Base-by-base conservation (phyloP, 2,329 filamentous ascomycete species). In the Raffaelea arxii region DNA sequence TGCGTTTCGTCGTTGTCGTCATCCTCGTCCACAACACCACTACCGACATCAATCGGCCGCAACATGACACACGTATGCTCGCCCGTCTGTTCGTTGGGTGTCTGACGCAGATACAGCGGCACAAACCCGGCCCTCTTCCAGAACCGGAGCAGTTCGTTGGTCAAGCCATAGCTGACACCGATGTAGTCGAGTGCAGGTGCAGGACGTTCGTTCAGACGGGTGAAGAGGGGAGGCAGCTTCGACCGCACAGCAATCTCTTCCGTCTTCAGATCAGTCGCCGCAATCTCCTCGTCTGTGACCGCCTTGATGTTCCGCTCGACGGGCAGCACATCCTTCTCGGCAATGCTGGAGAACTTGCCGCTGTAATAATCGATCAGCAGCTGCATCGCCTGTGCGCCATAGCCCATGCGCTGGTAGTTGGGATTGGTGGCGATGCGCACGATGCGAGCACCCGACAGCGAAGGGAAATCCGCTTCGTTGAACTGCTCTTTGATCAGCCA, bases 41-140 rank as follows among this genome's bases (percentile, higher is more conserved):
- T n/a, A n/a, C 19, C 35, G 11, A 12, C 36, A 21, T 32, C 46
- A 6, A 98, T 73, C 2, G 89, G 85, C 48, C 88, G 80, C 42
- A 98, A 75, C 94, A 98, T 98, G 24, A 98, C 91, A 61, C 89
- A 96, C 0, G 92, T 95, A 62, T 98, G 92, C 65, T 98, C 92
- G 46, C 92, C 92, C 0, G 94, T 98, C 40, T 98, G 74, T 48
- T 97, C 92, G 61, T 97, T 98, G 44, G 92, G 75, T 3, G 94
- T 98, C 68, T 98, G 92, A 27, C 92, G 58, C 56, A 98, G 75
- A 59, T 98, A 98, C 1, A 98, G 87, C 0, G 92, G 92, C 2
- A 82, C 79, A 62, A 96, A 98, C 1, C 74, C 73, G 16, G 84
- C 79, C 30, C 86, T 84, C 67, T 96, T 95, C 92, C 92, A 98